A percentile compares a stretch with the other conserved stretches of the same genome.
These are phyloP conservation scores for Kalmanozyma brasiliensis DNA, from an alignment of 1,284 basidiomycete species.

Conservation along the genomic window DNA sequence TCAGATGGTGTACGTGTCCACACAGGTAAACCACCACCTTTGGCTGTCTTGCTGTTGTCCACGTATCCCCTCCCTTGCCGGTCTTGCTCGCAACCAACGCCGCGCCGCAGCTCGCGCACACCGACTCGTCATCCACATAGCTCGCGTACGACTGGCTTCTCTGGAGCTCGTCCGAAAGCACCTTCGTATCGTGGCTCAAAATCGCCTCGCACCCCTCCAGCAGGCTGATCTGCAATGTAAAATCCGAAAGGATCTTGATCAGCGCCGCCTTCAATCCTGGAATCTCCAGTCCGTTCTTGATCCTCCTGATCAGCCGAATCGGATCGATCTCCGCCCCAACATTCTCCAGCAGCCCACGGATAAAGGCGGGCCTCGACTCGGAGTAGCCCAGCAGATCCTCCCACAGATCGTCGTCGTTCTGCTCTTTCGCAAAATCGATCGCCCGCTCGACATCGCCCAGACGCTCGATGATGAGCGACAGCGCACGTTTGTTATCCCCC, in stretches of 20 bases:
- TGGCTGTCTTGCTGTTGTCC: conserved; percentile 9
- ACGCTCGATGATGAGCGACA: conserved; percentile 94
- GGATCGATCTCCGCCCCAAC: conserved; percentile 97
- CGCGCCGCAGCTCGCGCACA: conserved; percentile 46
- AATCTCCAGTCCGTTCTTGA: conserved; percentile 94
- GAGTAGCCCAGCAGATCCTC: conserved; percentile 94
- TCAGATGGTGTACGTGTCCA: conserved; percentile 57
- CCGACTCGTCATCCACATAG: conserved; percentile 43
- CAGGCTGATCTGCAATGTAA: conserved; percentile 76
- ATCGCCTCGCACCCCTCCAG: conserved; percentile 61
- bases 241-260: conserved; percentile 96
- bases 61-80: conserved; percentile 13
- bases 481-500: conserved; percentile 94
- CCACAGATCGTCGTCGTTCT: conserved; percentile 97
- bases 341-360: conserved; percentile 88
- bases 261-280: conserved; percentile 91
- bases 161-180: conserved; percentile 48
- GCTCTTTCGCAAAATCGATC: conserved; percentile 98
- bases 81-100: conserved; percentile 31
- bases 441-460: conserved; percentile 91
- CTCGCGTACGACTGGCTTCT: conserved; percentile 43
- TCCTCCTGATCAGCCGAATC: conserved; percentile 89
- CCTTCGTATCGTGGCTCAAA: conserved; percentile 51
- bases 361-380: conserved; percentile 92
- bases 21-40: conserved; percentile 60